phyloP scores from a whole-genome alignment of 768 basidiomycete genomes.

The Pilatotrama ljubarskyi region DNA sequence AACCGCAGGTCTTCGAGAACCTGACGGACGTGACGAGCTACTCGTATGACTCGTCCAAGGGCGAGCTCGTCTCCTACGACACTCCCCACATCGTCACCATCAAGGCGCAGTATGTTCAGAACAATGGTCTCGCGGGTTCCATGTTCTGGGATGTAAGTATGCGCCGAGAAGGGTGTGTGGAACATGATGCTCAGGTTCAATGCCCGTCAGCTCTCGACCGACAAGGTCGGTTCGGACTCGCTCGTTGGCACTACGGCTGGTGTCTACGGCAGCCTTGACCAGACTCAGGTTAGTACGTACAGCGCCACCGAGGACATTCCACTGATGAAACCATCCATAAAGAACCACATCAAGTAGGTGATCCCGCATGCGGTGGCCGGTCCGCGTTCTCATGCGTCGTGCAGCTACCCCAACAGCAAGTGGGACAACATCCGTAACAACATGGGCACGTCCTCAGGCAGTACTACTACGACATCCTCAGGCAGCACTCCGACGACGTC shows the following conservation, averaged over 20 bases:
- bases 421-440: constrained; percentile 71
- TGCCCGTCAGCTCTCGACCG: constrained; percentile 48
- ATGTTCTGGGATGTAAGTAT: constrained; percentile 68
- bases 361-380: not conserved
- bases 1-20: constrained; percentile 54
- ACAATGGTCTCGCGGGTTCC: constrained; percentile 63
- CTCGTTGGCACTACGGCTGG: constrained; percentile 52
- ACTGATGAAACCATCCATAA: not conserved
- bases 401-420: constrained; percentile 58
- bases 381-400: not conserved
- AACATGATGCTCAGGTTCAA: not conserved
- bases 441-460: constrained; percentile 42
- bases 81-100: constrained; percentile 62
- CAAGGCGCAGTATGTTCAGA: constrained; percentile 69
- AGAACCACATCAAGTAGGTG: constrained; percentile 54
- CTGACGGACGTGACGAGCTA: constrained; percentile 68
- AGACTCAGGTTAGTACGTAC: constrained; percentile 36
- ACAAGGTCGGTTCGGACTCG: constrained; percentile 57
- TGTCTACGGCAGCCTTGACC: constrained; percentile 55
- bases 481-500: constrained; percentile 22
- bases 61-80: constrained; percentile 77
- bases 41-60: constrained; percentile 65
- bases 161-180: not conserved
- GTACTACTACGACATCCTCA: constrained; percentile 23
- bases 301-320: constrained; percentile 13